phyloP scores from a whole-genome alignment of 1,284 basidiomycete genomes.

The Rhodotorula sp. region DNA sequence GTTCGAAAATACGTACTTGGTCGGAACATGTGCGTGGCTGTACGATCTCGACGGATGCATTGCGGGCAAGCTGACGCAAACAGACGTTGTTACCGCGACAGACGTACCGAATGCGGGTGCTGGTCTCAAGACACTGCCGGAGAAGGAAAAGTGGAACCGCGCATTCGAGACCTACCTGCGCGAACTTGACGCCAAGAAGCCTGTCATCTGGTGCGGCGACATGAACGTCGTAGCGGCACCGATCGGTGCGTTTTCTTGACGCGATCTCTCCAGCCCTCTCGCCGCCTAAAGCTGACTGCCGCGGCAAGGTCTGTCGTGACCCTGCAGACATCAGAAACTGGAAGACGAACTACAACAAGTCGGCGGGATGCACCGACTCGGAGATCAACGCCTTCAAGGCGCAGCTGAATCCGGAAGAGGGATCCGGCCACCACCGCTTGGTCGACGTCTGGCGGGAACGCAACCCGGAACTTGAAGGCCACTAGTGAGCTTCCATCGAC shows the following conservation, averaged over 20 bases:
- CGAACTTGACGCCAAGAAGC: slow-evolving; percentile 69
- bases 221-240: slow-evolving; percentile 70
- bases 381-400: slow-evolving; percentile 55
- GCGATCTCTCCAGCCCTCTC: slow-evolving; percentile 60
- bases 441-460: slow-evolving; percentile 75
- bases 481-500: slow-evolving; percentile 58
- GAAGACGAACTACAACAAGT: slow-evolving; percentile 52
- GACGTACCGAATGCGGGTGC: slow-evolving; percentile 81
- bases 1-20: slow-evolving; percentile 66
- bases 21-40: slow-evolving; percentile 61
- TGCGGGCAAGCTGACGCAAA: background rate
- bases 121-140: slow-evolving; percentile 58
- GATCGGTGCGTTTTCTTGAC: slow-evolving; percentile 52
- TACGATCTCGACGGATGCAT: background rate
- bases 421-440: slow-evolving; percentile 53
- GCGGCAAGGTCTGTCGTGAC: too few relatives aligned
- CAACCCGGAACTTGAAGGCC: slow-evolving; percentile 62
- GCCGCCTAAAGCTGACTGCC: too few relatives aligned
- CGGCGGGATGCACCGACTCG: slow-evolving; percentile 68
- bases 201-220: slow-evolving; percentile 86
- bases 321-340: slow-evolving; percentile 48
- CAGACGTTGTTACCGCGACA: background rate
- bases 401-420: slow-evolving; percentile 46
- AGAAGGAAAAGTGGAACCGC: slow-evolving; percentile 63
- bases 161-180: slow-evolving; percentile 72